Conservation (phyloP, 208 protist genomes). For the Trichomonas tenax region DNA sequence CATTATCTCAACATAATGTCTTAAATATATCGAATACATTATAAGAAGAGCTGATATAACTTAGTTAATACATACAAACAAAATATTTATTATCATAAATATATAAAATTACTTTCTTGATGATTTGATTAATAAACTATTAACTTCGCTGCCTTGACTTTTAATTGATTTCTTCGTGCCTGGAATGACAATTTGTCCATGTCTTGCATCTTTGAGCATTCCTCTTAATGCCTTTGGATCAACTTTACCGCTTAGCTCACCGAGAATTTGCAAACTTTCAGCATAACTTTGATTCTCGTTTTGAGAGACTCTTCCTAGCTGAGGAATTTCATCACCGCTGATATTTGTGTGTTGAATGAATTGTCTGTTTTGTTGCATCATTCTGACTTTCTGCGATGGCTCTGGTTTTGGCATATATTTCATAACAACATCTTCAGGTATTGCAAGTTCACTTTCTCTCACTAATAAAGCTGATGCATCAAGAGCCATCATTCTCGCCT, state of each 20-base stretch:
- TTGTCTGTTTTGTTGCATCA: not conserved
- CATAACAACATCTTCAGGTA: not conserved
- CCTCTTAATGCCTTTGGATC: not conserved
- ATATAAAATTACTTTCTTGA: too few species aligned
- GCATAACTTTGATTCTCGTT: not conserved
- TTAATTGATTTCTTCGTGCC: not conserved
- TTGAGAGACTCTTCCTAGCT: not conserved
- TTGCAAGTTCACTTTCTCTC: not conserved
- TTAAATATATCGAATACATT: too few species aligned
- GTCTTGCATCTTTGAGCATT: constrained; percentile 1
- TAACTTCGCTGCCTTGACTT: too few species aligned
- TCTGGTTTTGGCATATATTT: not conserved
- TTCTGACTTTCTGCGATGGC: not conserved
- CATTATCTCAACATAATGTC: too few species aligned
- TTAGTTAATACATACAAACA: too few species aligned
- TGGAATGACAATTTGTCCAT: not conserved
- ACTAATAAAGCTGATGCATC: not conserved
- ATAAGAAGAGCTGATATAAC: too few species aligned
- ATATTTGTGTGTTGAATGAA: not conserved
- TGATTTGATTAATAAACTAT: too few species aligned
- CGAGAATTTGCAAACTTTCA: not conserved
- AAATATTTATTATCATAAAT: too few species aligned
- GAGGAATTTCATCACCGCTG: not conserved
- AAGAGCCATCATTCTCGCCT: not conserved
- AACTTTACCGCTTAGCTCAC: not conserved